These are phyloP conservation scores for Taiozyma sp. DNA, from an alignment of 1,139 yeast genomes.

Conservation along the genomic window DNA sequence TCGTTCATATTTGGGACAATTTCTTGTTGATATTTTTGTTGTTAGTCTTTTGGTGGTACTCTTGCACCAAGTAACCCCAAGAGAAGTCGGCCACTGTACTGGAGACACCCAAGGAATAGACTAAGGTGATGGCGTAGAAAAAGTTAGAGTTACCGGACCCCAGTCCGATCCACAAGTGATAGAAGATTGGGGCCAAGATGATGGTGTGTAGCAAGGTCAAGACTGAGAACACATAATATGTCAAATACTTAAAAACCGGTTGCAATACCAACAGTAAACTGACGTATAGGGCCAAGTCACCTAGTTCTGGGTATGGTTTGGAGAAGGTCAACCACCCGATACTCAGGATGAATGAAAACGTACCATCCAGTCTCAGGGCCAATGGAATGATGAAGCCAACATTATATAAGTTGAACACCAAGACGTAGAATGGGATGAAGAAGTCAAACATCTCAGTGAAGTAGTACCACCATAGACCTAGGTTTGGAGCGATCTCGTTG, in stretches of 20 bases:
- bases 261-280: constrained; percentile 56
- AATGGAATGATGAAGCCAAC: constrained; percentile 68
- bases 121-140: constrained; percentile 88
- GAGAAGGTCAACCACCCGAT: constrained; percentile 68
- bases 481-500: constrained; percentile 60
- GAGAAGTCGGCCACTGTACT: constrained; percentile 69
- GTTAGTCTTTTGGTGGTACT: constrained; percentile 49
- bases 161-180: constrained; percentile 89
- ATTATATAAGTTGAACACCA: constrained; percentile 79
- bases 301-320: constrained; percentile 85
- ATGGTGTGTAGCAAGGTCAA: constrained; percentile 44
- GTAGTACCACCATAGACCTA: constrained; percentile 98
- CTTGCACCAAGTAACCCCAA: constrained; percentile 76
- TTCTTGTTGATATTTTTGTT: constrained; percentile 8
- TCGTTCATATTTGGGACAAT: constrained; percentile 27
- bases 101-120: constrained; percentile 70
- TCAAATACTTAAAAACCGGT: constrained; percentile 37
- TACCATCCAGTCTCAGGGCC: constrained; percentile 68
- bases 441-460: constrained; percentile 93
- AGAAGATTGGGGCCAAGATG: constrained; percentile 80
- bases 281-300: constrained; percentile 72
- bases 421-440: constrained; percentile 77
- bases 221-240: constrained; percentile 39
- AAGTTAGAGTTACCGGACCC: constrained; percentile 97
- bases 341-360: constrained; percentile 62